Evolutionary conservation across 2,329 filamentous ascomycete species (phyloP), one percentile per base, ranked within the genome.

Genomic region (Penicillium verrucosum): DNA sequence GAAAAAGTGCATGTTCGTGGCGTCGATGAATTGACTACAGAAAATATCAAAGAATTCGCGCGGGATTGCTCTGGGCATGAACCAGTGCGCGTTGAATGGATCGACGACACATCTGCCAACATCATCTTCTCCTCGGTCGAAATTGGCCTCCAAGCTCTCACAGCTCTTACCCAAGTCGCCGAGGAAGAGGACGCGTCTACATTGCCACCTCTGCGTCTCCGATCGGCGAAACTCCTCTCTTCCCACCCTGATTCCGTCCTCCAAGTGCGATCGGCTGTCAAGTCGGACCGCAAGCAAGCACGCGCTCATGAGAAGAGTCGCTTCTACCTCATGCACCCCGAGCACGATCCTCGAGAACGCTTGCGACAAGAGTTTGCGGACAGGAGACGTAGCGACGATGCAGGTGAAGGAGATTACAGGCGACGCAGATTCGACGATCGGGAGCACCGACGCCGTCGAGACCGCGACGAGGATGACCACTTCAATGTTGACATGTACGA

Each of bases 271-370:
- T 82, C 89, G 59, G 88, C 92, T 0, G 82, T 92, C 6, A 79
- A 82, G 27, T 81, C 85, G 23, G 94, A 99, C 75, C 88, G 82
- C 70, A 99, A 99, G 75, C 83, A 86, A 66, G 83, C 80, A 42
- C 88, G 90, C 40, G 93, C 94, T 1, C 85, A 90, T 11, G 83
- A 88, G 49, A 83, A 89, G 59, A 97, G 93, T 75, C 84, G 90
- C 12, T 97, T 95, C 77, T 99, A 99, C 71, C 85, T 97, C 36
- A 82, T 94, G 67, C 90, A 97, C 66, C 93, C 93, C 1, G 90
- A 96, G 65, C 86, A 92, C 70, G 92, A 96, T 67, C 91, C 89
- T 2, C 86, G 87, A 64, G 91, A 90, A 75, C 83, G 85, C 51
- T 79, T 86, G 60, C 82, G 86, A 57, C 80, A 79, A 57, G 80